Evolutionary conservation across 805 yeast genomes (phyloP).

Genomic region (Saturnispora hagleri): DNA sequence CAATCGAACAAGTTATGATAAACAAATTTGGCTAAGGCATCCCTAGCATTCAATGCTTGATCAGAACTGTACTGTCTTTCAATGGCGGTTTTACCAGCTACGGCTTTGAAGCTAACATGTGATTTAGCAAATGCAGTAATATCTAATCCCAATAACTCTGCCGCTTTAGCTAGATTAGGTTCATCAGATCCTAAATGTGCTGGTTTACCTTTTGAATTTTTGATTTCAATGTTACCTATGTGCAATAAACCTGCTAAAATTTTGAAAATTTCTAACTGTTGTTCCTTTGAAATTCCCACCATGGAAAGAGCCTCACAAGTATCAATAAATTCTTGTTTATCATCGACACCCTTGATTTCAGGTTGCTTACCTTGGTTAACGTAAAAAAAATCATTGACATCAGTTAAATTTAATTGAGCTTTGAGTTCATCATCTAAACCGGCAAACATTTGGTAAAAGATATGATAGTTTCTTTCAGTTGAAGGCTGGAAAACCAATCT

Average conservation of each 20-base stretch:
- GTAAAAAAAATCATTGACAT: slow-evolving; percentile 64
- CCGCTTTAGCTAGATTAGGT: slow-evolving; percentile 72
- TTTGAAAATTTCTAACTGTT: slow-evolving; percentile 62
- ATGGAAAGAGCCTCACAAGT: slow-evolving; percentile 70
- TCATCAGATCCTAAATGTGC: slow-evolving; percentile 80
- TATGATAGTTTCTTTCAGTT: slow-evolving; percentile 90
- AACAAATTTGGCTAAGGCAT: slow-evolving; percentile 92
- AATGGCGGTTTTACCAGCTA: slow-evolving; percentile 66
- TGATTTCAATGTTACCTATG: slow-evolving; percentile 84
- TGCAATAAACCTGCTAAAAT: slow-evolving; percentile 83
- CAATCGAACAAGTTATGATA: slow-evolving; percentile 92
- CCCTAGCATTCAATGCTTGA: slow-evolving; percentile 87
- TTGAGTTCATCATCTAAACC: slow-evolving; percentile 58
- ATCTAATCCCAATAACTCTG: slow-evolving; percentile 76
- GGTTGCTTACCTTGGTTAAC: slow-evolving; percentile 82
- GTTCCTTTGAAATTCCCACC: slow-evolving; percentile 58
- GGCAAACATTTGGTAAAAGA: slow-evolving; percentile 78
- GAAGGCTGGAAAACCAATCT: slow-evolving; percentile 88
- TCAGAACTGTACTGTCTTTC: slow-evolving; percentile 80
- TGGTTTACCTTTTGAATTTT: slow-evolving; percentile 67
- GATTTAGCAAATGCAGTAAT: slow-evolving; percentile 71
- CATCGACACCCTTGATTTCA: slow-evolving; percentile 70
- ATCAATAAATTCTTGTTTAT: slow-evolving; percentile 62
- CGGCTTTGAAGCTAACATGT: slow-evolving; percentile 40
- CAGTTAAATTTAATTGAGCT: slow-evolving; percentile 47